Conservation (phyloP, 148 eudicot genomes). For the Simmondsia chinensis region DNA sequence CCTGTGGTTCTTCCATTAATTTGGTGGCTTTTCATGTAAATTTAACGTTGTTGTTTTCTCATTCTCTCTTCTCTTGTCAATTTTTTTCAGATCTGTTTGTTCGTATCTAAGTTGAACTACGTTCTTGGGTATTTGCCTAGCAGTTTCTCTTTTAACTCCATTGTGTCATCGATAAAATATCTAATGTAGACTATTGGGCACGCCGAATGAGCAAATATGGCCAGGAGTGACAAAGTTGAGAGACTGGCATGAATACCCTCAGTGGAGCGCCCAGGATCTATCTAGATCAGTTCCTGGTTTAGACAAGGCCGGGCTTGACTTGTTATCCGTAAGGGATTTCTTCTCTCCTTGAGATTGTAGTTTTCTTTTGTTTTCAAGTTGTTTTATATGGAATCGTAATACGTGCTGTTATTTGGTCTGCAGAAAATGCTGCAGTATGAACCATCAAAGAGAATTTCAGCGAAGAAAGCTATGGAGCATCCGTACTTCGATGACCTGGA, state of each 20-base stretch:
- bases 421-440: constrained; percentile 88
- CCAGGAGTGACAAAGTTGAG: constrained; percentile 76
- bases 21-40: no score
- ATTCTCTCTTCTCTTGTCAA: no score
- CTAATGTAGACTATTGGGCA: constrained; percentile 59
- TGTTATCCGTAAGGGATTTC: constrained; percentile 62
- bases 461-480: constrained; percentile 92
- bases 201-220: constrained; percentile 90
- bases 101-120: no score
- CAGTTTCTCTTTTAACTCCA: background rate
- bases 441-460: constrained; percentile 76
- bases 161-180: background rate
- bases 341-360: no score
- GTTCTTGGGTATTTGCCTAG: no score
- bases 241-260: constrained; percentile 98
- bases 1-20: no score
- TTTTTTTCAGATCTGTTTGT: no score
- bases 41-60: no score
- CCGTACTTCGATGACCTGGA: constrained; percentile 67
- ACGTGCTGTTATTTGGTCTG: constrained; percentile 2
- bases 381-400: background rate
- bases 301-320: constrained; percentile 57
- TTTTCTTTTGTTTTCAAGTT: background rate
- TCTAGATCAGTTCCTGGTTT: constrained; percentile 57
- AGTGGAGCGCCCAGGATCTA: constrained; percentile 66